Percentiles rank a stretch among this genome's conserved stretches.
phyloP scores from a whole-genome alignment of 2,329 filamentous ascomycete species.

The Aureobasidium sp. region DNA sequence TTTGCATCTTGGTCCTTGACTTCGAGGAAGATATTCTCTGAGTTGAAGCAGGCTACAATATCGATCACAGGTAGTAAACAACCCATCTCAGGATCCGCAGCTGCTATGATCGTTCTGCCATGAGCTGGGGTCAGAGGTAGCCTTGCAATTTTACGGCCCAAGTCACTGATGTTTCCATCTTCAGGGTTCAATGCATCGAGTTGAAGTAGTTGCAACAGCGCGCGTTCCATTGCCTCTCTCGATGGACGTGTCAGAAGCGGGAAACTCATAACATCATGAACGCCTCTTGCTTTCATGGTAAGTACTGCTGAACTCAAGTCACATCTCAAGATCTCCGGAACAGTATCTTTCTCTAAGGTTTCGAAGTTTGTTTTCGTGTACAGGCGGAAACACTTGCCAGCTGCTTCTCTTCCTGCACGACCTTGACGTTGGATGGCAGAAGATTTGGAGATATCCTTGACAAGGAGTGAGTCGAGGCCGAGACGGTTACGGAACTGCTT shows the following conservation, averaged over 20 bases:
- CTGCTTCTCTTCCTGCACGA: conserved; percentile 84
- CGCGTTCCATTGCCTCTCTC: conserved; percentile 70
- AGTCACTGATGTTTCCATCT: conserved; percentile 63
- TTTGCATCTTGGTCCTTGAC: conserved; percentile 54
- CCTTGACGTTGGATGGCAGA: conserved; percentile 88
- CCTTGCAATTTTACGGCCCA: conserved; percentile 70
- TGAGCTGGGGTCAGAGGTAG: conserved; percentile 78
- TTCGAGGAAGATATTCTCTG: conserved; percentile 58
- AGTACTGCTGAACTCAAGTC: conserved; percentile 81
- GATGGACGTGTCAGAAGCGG: conserved; percentile 79
- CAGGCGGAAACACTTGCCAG: conserved; percentile 81
- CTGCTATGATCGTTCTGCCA: conserved; percentile 75
- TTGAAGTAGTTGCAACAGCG: conserved; percentile 69
- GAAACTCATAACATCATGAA: conserved; percentile 74
- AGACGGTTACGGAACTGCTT: conserved; percentile 82
- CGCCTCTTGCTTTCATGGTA: conserved; percentile 87
- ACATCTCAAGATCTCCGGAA: conserved; percentile 84
- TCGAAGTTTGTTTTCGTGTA: conserved; percentile 77
- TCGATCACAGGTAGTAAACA: conserved; percentile 81
- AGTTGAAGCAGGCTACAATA: conserved; percentile 62
- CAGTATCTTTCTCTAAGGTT: conserved; percentile 62
- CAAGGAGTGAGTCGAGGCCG: conserved; percentile 82
- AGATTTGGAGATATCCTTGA: conserved; percentile 86
- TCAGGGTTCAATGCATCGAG: conserved; percentile 65
- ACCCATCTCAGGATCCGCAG: conserved; percentile 60